phyloP scores from a whole-genome alignment of 257 asterid genomes.

The Plantago ovata region DNA sequence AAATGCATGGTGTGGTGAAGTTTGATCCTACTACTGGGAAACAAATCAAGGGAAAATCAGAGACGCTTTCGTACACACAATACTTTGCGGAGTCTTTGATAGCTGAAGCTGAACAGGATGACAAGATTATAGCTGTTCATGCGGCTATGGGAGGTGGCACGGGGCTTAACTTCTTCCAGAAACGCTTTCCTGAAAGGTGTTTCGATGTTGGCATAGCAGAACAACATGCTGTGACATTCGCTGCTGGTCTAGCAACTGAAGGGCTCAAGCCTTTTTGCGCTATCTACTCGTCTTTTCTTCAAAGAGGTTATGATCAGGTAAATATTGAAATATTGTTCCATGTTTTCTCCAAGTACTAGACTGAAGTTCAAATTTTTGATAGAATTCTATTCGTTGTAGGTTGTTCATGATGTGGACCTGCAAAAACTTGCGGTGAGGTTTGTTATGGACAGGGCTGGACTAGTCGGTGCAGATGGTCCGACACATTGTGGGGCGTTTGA shows the following conservation, averaged over 20 bases:
- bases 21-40: conserved; percentile 57
- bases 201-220: conserved; percentile 72
- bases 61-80: conserved; percentile 45
- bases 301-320: conserved; percentile 71
- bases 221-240: conserved; percentile 72
- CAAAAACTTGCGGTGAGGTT: conserved; percentile 65
- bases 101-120: conserved; percentile 55
- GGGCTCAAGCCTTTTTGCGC: conserved; percentile 72
- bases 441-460: conserved; percentile 71
- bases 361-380: not conserved
- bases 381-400: conserved; percentile 23
- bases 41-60: conserved; percentile 31
- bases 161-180: conserved; percentile 55
- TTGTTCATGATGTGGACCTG: conserved; percentile 73
- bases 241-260: conserved; percentile 65
- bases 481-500: conserved; percentile 75
- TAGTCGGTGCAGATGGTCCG: conserved; percentile 74
- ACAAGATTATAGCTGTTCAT: conserved; percentile 58
- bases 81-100: conserved; percentile 57
- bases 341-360: too few species aligned
- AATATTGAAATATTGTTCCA: not conserved
- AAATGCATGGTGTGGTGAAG: conserved; percentile 72
- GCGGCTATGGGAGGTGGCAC: conserved; percentile 87
- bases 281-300: conserved; percentile 64
- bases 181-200: conserved; percentile 45